Evolutionary conservation across 192 early-diverging fungal species (phyloP).

Genomic region (Rhizophagus clarus): DNA sequence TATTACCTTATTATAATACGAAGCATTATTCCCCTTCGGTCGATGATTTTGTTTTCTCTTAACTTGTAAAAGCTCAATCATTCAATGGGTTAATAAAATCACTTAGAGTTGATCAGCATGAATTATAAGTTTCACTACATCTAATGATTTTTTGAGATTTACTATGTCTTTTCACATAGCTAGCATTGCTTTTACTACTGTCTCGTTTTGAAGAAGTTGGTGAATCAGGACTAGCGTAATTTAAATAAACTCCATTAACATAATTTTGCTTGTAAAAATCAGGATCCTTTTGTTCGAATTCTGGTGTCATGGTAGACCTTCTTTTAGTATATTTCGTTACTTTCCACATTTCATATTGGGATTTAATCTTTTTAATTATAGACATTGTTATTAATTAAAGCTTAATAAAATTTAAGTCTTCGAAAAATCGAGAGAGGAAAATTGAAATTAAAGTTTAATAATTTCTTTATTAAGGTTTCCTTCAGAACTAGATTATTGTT

Average conservation of each 20-base stretch:
- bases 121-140: slow-evolving; percentile 29
- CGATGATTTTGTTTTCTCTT: no score
- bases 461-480: no score
- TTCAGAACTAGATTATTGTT: no score
- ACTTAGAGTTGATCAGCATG: neutral
- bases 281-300: slow-evolving; percentile 49
- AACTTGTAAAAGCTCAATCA: no score
- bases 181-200: neutral
- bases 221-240: slow-evolving; percentile 31
- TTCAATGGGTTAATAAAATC: no score
- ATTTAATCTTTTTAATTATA: slow-evolving; percentile 49
- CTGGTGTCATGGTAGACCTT: slow-evolving; percentile 43
- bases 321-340: slow-evolving; percentile 50
- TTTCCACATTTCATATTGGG: slow-evolving; percentile 54
- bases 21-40: no score
- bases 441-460: no score
- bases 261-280: slow-evolving; percentile 48
- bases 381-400: slow-evolving; percentile 35
- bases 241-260: slow-evolving; percentile 46
- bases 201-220: slow-evolving; percentile 24
- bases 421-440: neutral
- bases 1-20: no score
- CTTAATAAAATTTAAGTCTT: neutral
- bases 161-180: neutral
- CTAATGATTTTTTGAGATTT: slow-evolving; percentile 5